Base-by-base conservation (phyloP, 129 eudicot genomes). In the Centrapalus pauciflorus region DNA sequence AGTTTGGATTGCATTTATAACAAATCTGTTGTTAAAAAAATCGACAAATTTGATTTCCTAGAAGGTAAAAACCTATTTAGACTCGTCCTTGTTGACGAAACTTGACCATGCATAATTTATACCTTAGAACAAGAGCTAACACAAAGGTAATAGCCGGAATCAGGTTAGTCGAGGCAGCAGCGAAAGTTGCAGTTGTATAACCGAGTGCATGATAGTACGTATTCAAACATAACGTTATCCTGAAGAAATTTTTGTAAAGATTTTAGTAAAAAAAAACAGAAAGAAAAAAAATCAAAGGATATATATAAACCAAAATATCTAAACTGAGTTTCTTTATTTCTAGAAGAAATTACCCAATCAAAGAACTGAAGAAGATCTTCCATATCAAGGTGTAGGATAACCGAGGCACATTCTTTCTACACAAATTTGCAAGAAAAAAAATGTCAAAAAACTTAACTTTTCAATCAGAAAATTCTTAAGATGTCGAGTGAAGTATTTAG, bases 111-210 rank as follows among this genome's bases (percentile, higher is more conserved):
- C 5, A 43, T 43, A n/a, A 11, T 41, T 12, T 27, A 25, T 78
- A 85, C 94, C 96, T 69, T 57, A 83, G 67, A 10, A 65, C 9
- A 70, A 77, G 74, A 27, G 95, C 95, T 30, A 89, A 76, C 11
- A 85, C 41, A 26, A 85, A 85, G 11, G 96, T 89, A 43, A 89
- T 82, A 32, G 84, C 87, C 0, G 96, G 96, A 65, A 89, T 76
- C 28, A 83, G 33, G 69, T 85, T 89, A 25, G 88, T 81, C 8
- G 84, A 52, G 52, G 95, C 96, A 20, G 95, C 86, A 17, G 95
- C 96, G 71, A 83, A 85, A 32, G 96, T 89, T 55, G 96, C 96
- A 2, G 96, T 61, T 32, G 86, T 84, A 62, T 85, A 86, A 34
- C 74, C 66, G 21, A 89, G 63, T 8, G 85, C 75, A 21, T 71